Conservation (phyloP, 768 basidiomycete genomes). For the Scleroderma citrinum region DNA sequence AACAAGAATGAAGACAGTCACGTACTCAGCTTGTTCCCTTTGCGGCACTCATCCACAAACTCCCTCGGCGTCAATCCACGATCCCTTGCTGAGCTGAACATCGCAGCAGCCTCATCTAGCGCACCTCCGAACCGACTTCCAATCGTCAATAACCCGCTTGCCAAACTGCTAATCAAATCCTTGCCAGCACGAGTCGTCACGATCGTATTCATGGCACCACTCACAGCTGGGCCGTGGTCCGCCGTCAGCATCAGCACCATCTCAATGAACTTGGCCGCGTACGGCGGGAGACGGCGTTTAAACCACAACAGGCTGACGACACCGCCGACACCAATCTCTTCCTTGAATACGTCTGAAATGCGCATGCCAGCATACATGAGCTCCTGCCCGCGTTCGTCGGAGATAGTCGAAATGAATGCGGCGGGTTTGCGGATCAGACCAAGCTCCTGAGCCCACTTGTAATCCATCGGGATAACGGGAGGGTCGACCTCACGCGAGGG, state of each 20-base stretch:
- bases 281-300: constrained; percentile 87
- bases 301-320: constrained; percentile 97
- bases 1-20: constrained; percentile 10
- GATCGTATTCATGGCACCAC: constrained; percentile 99
- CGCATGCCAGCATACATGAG: constrained; percentile 98
- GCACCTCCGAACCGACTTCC: constrained; percentile 98
- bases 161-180: constrained; percentile 94
- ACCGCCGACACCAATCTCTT: constrained; percentile 94
- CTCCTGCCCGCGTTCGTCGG: constrained; percentile 98
- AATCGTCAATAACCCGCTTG: constrained; percentile 94
- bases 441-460: constrained; percentile 99
- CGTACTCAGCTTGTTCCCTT: constrained; percentile 89
- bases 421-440: constrained; percentile 98
- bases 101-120: constrained; percentile 91
- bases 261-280: constrained; percentile 98
- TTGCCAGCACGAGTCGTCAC: constrained; percentile 99
- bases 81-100: constrained; percentile 91
- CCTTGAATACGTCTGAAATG: constrained; percentile 98
- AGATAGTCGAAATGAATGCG: constrained; percentile 98
- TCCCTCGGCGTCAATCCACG: constrained; percentile 95
- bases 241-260: constrained; percentile 99
- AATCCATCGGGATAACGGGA: constrained; percentile 99
- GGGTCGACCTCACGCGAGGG: constrained; percentile 79
- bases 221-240: constrained; percentile 97
- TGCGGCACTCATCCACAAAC: constrained; percentile 91